Percentiles rank a stretch among this genome's conserved stretches.
These are phyloP conservation scores for Rosa hybrid DNA, from an alignment of 331 rosid species.

Conservation along the genomic window DNA sequence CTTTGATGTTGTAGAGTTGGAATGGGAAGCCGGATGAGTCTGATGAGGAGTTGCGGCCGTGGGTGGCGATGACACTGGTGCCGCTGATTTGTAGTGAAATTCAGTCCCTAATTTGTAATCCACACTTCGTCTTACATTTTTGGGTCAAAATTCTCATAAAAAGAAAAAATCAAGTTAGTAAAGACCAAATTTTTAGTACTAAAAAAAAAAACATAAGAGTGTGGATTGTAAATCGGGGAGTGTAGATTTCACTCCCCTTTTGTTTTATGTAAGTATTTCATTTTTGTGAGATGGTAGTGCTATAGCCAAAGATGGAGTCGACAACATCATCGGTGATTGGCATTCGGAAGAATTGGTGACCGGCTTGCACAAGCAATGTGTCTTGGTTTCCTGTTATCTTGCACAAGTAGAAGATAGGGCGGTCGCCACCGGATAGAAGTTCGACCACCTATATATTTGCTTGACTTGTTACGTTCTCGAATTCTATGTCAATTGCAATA, in stretches of 20 bases:
- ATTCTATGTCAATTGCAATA: not conserved
- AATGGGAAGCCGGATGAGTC: not conserved
- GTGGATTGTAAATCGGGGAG: too few species aligned
- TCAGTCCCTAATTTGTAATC: too few species aligned
- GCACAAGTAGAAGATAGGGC: not conserved
- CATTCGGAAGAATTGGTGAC: slow-evolving; percentile 20
- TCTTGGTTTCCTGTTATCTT: slow-evolving; percentile 18
- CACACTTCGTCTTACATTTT: too few species aligned
- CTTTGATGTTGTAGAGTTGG: not conserved
- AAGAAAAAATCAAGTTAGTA: too few species aligned
- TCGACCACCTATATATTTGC: not conserved
- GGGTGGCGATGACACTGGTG: not conserved
- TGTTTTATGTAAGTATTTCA: not conserved
- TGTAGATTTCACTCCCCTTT: too few species aligned
- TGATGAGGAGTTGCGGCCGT: not conserved
- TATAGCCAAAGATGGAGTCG: slow-evolving; percentile 13
- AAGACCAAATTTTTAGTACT: too few species aligned
- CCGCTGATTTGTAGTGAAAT: not conserved
- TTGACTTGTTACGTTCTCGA: slow-evolving; percentile 17
- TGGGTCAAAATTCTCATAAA: too few species aligned
- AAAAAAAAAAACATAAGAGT: too few species aligned
- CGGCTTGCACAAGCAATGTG: not conserved
- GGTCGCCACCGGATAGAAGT: not conserved
- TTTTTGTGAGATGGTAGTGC: slow-evolving; percentile 9
- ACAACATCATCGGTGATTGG: slow-evolving; percentile 14